These are phyloP conservation scores for Picochlorum sp. DNA, from an alignment of 139 green algal genomes.

Conservation along the genomic window DNA sequence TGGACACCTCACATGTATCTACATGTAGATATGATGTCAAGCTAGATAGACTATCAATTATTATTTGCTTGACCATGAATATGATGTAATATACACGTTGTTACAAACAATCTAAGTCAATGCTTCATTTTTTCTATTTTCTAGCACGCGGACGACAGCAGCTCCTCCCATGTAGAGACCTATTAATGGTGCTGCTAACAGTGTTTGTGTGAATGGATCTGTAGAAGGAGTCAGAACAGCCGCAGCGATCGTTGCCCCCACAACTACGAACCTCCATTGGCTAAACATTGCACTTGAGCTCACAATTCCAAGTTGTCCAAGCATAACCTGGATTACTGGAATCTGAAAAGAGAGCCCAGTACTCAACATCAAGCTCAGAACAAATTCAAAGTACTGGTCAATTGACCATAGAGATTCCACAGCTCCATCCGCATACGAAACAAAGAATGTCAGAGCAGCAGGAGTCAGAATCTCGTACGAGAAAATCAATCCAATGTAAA, in stretches of 20 bases:
- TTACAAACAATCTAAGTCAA: not conserved
- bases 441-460: constrained; percentile 95
- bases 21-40: too few species aligned
- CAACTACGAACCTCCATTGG: constrained; percentile 93
- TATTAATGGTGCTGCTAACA: constrained; percentile 89
- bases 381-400: constrained; percentile 99
- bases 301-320: constrained; percentile 88
- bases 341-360: constrained; percentile 97
- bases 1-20: too few species aligned
- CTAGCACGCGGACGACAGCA: constrained; percentile 51
- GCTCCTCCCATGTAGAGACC: constrained; percentile 92
- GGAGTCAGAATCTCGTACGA: constrained; percentile 92
- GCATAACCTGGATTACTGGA: constrained; percentile 92
- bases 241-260: constrained; percentile 82
- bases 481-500: constrained; percentile 90
- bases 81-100: not conserved
- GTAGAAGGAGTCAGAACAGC: constrained; percentile 96
- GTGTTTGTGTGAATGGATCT: constrained; percentile 94
- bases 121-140: constrained; percentile 27
- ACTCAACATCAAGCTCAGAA: constrained; percentile 92
- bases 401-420: constrained; percentile 98
- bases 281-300: constrained; percentile 81
- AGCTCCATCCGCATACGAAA: constrained; percentile 88
- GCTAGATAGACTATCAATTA: too few species aligned
- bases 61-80: too few species aligned